A percentile compares a stretch with the other conserved stretches of the same genome.
These are phyloP conservation scores for Mycena vulgaris DNA, from an alignment of 768 basidiomycete genomes.

Conservation along the genomic window DNA sequence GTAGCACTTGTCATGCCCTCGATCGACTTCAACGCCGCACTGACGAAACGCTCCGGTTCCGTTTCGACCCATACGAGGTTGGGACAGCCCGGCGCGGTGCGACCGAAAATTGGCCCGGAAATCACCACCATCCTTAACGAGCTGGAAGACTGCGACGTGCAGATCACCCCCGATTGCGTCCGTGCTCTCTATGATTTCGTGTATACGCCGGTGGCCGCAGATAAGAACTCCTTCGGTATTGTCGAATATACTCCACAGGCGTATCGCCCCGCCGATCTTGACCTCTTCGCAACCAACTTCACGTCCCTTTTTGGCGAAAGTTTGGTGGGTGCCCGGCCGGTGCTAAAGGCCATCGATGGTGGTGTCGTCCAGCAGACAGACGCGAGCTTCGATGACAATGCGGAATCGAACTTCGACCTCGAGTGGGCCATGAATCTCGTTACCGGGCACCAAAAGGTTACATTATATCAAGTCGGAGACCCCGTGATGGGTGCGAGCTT, in stretches of 20 bases:
- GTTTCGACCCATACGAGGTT: background rate
- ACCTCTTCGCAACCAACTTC: conserved; percentile 19
- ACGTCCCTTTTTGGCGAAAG: background rate
- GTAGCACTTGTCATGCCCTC: too few species aligned
- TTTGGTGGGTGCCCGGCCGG: conserved; percentile 52
- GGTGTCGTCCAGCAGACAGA: conserved; percentile 61
- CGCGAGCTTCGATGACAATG: conserved; percentile 61
- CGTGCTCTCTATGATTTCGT: conserved; percentile 13
- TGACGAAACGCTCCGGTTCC: conserved; percentile 35
- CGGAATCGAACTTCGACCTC: conserved; percentile 72
- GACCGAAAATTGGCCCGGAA: background rate
- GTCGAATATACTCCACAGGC: conserved; percentile 22
- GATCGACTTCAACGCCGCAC: too few species aligned
- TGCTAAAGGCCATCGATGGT: conserved; percentile 56
- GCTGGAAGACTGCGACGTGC: conserved; percentile 16
- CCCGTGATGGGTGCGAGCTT: conserved; percentile 51
- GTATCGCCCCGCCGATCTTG: conserved; percentile 14
- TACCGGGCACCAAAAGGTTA: conserved; percentile 56
- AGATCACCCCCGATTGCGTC: conserved; percentile 17
- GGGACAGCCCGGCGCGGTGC: background rate
- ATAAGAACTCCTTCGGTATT: conserved; percentile 15
- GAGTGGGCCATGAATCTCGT: conserved; percentile 65
- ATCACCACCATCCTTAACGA: background rate
- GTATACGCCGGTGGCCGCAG: background rate
- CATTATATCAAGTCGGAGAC: conserved; percentile 62